These are phyloP conservation scores for Dictyostelium brefeldianum DNA, from an alignment of 78 protist species.

Conservation along the genomic window DNA sequence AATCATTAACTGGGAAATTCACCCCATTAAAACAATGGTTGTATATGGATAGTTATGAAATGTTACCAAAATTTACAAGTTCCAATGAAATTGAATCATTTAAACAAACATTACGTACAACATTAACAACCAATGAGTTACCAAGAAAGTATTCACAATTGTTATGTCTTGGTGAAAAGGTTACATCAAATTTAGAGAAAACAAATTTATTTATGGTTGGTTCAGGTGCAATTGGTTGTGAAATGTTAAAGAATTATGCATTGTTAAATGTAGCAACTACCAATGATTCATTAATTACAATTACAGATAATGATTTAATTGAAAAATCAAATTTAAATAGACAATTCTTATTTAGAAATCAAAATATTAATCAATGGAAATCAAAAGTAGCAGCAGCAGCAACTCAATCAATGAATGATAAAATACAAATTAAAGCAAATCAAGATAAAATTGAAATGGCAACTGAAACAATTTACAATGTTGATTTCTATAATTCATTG, in stretches of 20 bases:
- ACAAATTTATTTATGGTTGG: slow-evolving; percentile 94
- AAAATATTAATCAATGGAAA: slow-evolving; percentile 91
- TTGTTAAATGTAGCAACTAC: slow-evolving; percentile 91
- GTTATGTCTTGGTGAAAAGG: slow-evolving; percentile 48
- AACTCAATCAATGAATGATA: slow-evolving; percentile 92
- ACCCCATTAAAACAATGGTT: slow-evolving; percentile 96
- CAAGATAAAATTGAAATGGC: slow-evolving; percentile 89
- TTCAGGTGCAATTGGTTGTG: slow-evolving; percentile 99
- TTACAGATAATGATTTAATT: slow-evolving; percentile 99
- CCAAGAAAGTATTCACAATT: slow-evolving; percentile 49
- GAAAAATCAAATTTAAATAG: slow-evolving; percentile 97
- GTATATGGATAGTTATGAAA: slow-evolving; percentile 66
- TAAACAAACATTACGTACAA: background rate
- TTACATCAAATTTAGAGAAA: slow-evolving; percentile 33
- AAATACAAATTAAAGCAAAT: slow-evolving; percentile 58
- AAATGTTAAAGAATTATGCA: slow-evolving; percentile 95
- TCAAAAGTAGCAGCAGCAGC: slow-evolving; percentile 94
- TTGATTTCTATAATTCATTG: slow-evolving; percentile 89
- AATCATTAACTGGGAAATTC: slow-evolving; percentile 97
- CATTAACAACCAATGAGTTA: background rate
- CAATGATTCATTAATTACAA: slow-evolving; percentile 78
- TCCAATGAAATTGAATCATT: background rate
- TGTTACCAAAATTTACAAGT: background rate
- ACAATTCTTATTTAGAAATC: slow-evolving; percentile 97
- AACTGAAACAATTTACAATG: slow-evolving; percentile 89